These are phyloP conservation scores for Ceratocystis destructans DNA, from an alignment of 2,329 filamentous ascomycete genomes.

Conservation along the genomic window DNA sequence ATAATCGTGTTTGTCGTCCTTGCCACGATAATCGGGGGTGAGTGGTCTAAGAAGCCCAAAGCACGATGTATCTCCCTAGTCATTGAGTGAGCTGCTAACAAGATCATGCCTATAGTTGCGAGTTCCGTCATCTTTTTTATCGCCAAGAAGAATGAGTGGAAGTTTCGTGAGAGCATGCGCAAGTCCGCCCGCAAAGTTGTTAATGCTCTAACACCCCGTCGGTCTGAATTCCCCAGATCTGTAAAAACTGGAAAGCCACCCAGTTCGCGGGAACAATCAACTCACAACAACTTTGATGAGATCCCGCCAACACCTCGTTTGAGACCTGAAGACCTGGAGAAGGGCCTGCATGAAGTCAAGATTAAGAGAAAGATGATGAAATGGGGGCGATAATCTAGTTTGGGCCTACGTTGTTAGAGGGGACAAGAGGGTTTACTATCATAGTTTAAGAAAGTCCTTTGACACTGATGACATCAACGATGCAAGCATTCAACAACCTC, in stretches of 20 bases:
- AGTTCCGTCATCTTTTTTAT: constrained; percentile 60
- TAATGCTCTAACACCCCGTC: constrained; percentile 47
- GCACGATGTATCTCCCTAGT: too few species aligned
- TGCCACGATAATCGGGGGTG: constrained; percentile 57
- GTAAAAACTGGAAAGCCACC: constrained; percentile 33
- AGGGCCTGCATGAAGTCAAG: constrained; percentile 34
- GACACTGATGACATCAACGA: not conserved
- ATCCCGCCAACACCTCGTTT: constrained; percentile 46
- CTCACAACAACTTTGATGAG: constrained; percentile 39
- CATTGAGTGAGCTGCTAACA: constrained; percentile 9
- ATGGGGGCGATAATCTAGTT: constrained; percentile 21
- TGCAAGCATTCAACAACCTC: not conserved
- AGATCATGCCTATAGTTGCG: constrained; percentile 35
- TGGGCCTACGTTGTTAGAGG: not conserved
- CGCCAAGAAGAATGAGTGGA: constrained; percentile 77
- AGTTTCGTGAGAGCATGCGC: constrained; percentile 55
- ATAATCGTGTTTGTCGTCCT: constrained; percentile 59
- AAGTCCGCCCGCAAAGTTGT: constrained; percentile 52
- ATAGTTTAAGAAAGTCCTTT: not conserved
- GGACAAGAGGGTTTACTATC: not conserved
- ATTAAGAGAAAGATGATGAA: constrained; percentile 22
- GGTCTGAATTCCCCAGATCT: constrained; percentile 46
- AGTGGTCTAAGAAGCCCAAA: constrained; percentile 22
- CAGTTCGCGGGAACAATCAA: constrained; percentile 17
- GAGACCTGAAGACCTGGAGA: constrained; percentile 44